Evolutionary conservation across 2,329 filamentous ascomycete genomes (phyloP), one percentile per base, ranked within the genome.

Genomic region (Emergomyces pasteurianus): DNA sequence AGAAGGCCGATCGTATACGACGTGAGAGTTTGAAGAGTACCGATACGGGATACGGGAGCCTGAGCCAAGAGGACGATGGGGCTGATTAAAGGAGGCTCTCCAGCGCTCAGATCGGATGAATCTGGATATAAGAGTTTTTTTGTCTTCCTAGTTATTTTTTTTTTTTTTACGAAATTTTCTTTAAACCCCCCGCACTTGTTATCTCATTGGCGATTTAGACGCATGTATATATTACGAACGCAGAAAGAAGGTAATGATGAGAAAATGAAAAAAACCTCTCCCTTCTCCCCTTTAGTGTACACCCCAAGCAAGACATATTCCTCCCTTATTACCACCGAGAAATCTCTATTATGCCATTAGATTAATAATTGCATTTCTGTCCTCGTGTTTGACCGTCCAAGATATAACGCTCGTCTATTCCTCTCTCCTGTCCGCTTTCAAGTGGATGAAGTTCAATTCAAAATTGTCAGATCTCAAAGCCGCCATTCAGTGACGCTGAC

Each of bases 41-140:
- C 55, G 74, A 76, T 63, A 74, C 74, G 1, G 74, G 74, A 7
- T 76, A 76, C 61, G 74, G 68, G 16, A 76, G 73, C 60, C 63
- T 65, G 60, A 61, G 53, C 57, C 55, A 21, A n/a, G 63, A 61
- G 38, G 64, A 64, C 21, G 54, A 57, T 18, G 23, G 23, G 14
- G 23, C 18, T 10, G 56, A 56, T 8, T 47, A 60, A 5, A 26
- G 1, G n/a, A 42, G 18, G n/a, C 9, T 38, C 5, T 16, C 16
- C 57, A 28, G 21, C 6, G 31, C n/a, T 18, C 8, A 6, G 14
- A 49, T 8, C 10, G 23, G 16, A 47, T 34, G 12, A n/a, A 28
- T 43, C 42, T 58, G 7, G 38, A 23, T 57, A 31, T 10, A 18
- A n/a, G 36, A 54, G 2, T 36, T 23, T 54, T 56, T 23, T 8